These are phyloP conservation scores for Cokeromyces recurvatus DNA, from an alignment of 371 early-diverging fungal genomes.

Conservation along the genomic window DNA sequence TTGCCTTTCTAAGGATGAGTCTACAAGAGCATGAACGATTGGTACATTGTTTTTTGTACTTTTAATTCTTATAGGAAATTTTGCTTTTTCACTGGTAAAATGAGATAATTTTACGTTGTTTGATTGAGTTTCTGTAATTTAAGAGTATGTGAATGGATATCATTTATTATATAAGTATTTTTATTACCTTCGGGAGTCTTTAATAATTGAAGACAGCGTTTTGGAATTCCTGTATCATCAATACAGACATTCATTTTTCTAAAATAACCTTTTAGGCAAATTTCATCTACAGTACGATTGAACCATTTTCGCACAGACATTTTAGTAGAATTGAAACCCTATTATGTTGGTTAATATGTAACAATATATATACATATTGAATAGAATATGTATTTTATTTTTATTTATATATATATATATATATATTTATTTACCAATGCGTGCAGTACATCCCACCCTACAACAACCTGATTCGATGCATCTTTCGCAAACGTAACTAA, in stretches of 20 bases:
- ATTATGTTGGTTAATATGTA: too few species aligned
- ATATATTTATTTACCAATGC: constrained; percentile 27
- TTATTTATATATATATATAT: too few species aligned
- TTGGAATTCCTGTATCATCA: too few species aligned
- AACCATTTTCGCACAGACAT: constrained; percentile 25
- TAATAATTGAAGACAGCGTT: constrained; percentile 19
- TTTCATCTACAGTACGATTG: constrained; percentile 23
- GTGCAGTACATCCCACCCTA: constrained; percentile 24
- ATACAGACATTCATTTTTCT: constrained; percentile 10
- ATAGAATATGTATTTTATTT: too few species aligned
- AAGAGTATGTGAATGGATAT: too few species aligned
- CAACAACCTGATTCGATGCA: constrained; percentile 25
- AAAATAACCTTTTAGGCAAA: constrained; percentile 15
- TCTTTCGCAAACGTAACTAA: constrained; percentile 19
- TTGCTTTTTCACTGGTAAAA: too few species aligned
- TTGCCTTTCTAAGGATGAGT: constrained; percentile 16
- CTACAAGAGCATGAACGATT: constrained; percentile 6
- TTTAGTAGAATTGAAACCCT: constrained; percentile 29
- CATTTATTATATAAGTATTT: too few species aligned
- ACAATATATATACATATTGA: too few species aligned
- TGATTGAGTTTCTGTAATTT: too few species aligned
- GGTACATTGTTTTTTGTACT: not conserved
- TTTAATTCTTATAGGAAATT: constrained; percentile 8
- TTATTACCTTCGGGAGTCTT: constrained; percentile 13
- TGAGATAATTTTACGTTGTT: too few species aligned